Base-by-base conservation (phyloP, 164 flowering plant genomes). In the Vitis amurensis region DNA sequence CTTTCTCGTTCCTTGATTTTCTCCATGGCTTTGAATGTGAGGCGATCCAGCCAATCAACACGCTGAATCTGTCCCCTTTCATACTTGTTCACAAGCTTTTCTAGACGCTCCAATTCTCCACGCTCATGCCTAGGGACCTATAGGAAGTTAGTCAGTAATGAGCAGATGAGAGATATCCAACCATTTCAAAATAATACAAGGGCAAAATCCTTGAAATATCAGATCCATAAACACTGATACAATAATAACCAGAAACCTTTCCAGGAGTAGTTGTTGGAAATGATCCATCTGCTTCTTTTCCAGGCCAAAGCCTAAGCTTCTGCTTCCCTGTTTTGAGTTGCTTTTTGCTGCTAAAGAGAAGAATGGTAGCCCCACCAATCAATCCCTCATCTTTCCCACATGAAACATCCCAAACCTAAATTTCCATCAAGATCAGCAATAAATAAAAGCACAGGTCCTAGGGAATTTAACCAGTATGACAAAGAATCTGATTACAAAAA, bases 41-140 rank as follows among this genome's bases (percentile, higher is more conserved):
- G 92, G 57, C 96, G 93, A 74, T 96, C 99, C 76, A 93, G 83
- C 99, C 98, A 96, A 81, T 91, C 98, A 84, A 93, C 85, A 52
- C 83, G 85, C 58, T 87, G 97, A 78, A 96, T 92, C 77, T 87
- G 97, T 15, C 95, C 97, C 74, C 97, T 85, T 77, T 96, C 99
- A 85, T 90, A 96, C 86, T 93, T 96, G 71, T 91, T 96, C 70
- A 84, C 73, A 79, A 91, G 94, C 84, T 88, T 93, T 67, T 96
- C 98, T 73, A 91, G 74, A 62, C 97, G 97, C 76, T 96, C 98
- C 79, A 96, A 74, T 80, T 93, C 99, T 61, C 98, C 98, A 47
- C 97, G 87, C 81, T 93, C 98, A 73, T 85, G 86, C 83, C 83
- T 86, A 12, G 99, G 99, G 48, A 96, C 99, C 99, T 94, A 71